These are phyloP conservation scores for Sisymbrium irio DNA, from an alignment of 345 rosid genomes.

Conservation along the genomic window DNA sequence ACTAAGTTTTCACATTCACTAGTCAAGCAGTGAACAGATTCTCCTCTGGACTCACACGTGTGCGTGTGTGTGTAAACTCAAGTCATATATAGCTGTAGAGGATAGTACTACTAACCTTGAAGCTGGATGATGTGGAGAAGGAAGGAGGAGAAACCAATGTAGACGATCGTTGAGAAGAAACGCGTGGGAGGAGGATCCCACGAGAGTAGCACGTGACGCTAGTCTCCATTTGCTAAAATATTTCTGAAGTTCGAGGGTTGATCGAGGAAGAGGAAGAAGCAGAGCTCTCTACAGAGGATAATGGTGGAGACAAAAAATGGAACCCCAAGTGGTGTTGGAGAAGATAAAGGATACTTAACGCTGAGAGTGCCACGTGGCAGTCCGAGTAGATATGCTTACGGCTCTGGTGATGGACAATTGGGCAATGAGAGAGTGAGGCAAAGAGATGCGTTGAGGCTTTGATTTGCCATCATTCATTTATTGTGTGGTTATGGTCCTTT, in stretches of 20 bases:
- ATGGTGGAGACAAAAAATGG: slow-evolving; percentile 10
- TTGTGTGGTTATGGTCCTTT: slow-evolving; percentile 34
- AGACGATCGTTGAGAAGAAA: slow-evolving; percentile 72
- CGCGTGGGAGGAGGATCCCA: slow-evolving; percentile 58
- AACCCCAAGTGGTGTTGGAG: slow-evolving; percentile 19
- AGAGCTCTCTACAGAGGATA: not conserved
- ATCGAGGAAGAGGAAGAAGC: slow-evolving; percentile 19
- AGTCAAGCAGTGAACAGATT: not conserved
- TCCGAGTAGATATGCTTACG: slow-evolving; percentile 18
- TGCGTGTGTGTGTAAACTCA: not conserved
- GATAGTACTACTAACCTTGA: slow-evolving; percentile 63
- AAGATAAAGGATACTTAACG: slow-evolving; percentile 27
- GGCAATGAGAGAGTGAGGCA: slow-evolving; percentile 16
- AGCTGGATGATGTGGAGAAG: slow-evolving; percentile 53
- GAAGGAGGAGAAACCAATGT: slow-evolving; percentile 55
- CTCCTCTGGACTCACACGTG: not conserved
- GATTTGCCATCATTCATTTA: slow-evolving; percentile 30
- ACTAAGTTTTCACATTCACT: not conserved
- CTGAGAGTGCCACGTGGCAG: slow-evolving; percentile 35
- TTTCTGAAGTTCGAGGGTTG: slow-evolving; percentile 8
- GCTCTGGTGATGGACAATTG: slow-evolving; percentile 28
- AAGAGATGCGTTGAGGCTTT: slow-evolving; percentile 19
- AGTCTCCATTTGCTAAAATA: slow-evolving; percentile 55
- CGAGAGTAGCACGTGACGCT: slow-evolving; percentile 60
- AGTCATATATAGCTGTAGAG: not conserved